Evolutionary conservation across 139 green algal species (phyloP).

Genomic region (Closterium sp.): DNA sequence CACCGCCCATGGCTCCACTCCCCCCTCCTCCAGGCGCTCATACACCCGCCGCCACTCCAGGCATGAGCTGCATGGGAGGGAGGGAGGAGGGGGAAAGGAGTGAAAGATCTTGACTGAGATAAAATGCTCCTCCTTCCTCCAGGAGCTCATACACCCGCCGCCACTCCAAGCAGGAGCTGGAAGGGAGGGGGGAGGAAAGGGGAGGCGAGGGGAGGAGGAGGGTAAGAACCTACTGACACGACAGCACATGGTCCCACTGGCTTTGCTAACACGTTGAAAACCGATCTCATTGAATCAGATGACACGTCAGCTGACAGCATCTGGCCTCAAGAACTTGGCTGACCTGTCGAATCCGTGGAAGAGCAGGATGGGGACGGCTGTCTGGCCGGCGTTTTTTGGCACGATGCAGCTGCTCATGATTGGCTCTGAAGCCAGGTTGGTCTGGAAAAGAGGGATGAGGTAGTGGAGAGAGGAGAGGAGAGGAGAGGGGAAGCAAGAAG

Average conservation of each 20-base stretch:
- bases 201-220: not conserved
- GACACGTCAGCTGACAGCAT: not conserved
- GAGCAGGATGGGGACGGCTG: constrained; percentile 26
- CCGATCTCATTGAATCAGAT: too few relatives aligned
- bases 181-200: not conserved
- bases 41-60: constrained; percentile 85
- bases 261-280: not conserved
- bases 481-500: not conserved
- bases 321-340: not conserved
- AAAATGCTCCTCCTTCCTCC: not conserved
- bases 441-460: too few relatives aligned
- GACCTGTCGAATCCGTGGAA: constrained; percentile 48
- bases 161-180: not conserved
- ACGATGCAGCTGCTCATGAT: constrained; percentile 25
- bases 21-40: constrained; percentile 64
- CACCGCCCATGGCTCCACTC: constrained; percentile 70
- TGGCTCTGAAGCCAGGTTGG: constrained; percentile 27
- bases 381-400: constrained; percentile 8
- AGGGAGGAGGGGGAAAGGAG: not conserved
- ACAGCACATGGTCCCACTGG: not conserved
- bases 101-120: too few relatives aligned
- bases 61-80: constrained; percentile 44
- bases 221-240: not conserved
- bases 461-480: not conserved
- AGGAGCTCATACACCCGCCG: not conserved